Evolutionary conservation across 345 rosid genomes (phyloP), one percentile per base, ranked within the genome.

Genomic region (Excoecaria cochinchinensis): DNA sequence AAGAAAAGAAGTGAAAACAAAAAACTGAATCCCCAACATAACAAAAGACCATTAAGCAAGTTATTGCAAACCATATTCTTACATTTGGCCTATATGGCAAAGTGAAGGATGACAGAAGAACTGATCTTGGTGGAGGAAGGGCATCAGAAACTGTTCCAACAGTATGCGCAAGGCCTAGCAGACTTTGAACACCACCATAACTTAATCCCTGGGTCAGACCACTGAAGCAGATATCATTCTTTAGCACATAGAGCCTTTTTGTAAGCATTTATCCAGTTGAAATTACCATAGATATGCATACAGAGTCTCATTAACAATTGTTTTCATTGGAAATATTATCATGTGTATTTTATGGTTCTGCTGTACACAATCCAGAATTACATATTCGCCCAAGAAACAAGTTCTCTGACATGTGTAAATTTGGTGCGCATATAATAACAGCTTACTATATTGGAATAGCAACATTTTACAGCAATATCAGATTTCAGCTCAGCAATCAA

Each of bases 51-150:
- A 19, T 31, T 14, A 65, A 69, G 56, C 68, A 80, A 69, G 50
- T 69, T 40, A 51, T 25, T 15, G 73, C 22, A n/a, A 40, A 63
- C 58, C 56, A 60, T 52, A 70, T 48, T 82, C 82, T 80, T 84
- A 91, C 97, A 82, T 87, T 75, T 69, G 90, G 90, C 46, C 80
- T 90, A 82, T 88, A 89, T 16, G 90, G 90, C 69, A 80, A 78
- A 81, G 82, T 80, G 74, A 91, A 90, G 53, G 98, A 90, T 60
- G 91, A 83, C 25, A 89, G 80, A 75, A 91, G 88, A 57, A 73
- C 48, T 44, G 88, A 89, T 85, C 83, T 89, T 72, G 84, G 89
- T 71, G 92, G 95, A 62, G 94, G 92, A 25, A 91, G 81, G 40
- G 86, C 88, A 81, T 84, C 77, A 8, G 76, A 57, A 83, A 89